These are phyloP conservation scores for Somion occarium DNA, from an alignment of 1,284 basidiomycete species.

Conservation along the genomic window DNA sequence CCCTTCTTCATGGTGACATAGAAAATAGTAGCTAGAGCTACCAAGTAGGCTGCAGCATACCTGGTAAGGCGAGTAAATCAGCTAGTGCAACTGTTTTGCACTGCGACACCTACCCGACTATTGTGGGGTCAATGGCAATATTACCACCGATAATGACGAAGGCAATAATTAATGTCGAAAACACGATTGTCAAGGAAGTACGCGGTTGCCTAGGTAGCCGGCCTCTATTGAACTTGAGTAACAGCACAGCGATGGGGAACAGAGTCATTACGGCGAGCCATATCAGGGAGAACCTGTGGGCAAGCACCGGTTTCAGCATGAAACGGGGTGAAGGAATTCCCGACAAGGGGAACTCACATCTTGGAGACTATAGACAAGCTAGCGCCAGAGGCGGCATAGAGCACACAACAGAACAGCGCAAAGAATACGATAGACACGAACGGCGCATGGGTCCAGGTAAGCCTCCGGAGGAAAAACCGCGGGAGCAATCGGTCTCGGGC, in stretches of 20 bases:
- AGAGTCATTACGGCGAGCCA: constrained; percentile 63
- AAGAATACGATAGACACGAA: constrained; percentile 52
- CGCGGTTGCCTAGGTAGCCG: constrained; percentile 42
- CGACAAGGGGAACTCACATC: constrained; percentile 33
- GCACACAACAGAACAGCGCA: constrained; percentile 40
- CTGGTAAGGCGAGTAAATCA: too few relatives aligned
- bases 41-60: constrained; percentile 60
- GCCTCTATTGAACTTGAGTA: constrained; percentile 63
- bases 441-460: constrained; percentile 50
- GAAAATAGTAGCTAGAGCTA: constrained; percentile 44
- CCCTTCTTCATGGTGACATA: constrained; percentile 48
- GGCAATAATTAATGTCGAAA: constrained; percentile 40
- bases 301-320: neutral
- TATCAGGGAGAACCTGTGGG: constrained; percentile 49
- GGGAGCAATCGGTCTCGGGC: constrained; percentile 59
- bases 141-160: constrained; percentile 54
- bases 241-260: constrained; percentile 55
- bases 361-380: constrained; percentile 50
- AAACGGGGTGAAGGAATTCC: constrained; percentile 10
- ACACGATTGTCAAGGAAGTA: constrained; percentile 35
- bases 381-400: constrained; percentile 58
- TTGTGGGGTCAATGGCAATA: constrained; percentile 48
- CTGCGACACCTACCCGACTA: constrained; percentile 40
- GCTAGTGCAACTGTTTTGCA: constrained; percentile 9
- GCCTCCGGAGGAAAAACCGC: constrained; percentile 37